Evolutionary conservation across 805 yeast genomes (phyloP), one percentile per base, ranked within the genome.

Genomic region (Candida wancherniae): DNA sequence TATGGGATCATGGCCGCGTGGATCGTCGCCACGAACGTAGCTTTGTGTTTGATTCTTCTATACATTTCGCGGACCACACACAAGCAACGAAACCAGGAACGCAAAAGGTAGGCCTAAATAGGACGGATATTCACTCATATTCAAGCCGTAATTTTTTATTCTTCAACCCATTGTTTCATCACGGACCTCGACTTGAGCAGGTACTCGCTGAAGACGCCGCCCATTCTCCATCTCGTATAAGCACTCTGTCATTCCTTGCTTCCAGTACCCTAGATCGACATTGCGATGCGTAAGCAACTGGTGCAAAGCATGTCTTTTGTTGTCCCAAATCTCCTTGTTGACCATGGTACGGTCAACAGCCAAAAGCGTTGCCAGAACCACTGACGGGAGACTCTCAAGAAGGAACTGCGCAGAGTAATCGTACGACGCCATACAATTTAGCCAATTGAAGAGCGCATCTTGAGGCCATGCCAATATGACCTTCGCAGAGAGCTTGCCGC

Each of bases 1-100:
- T 40, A 55, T 15, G 67, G 57, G 0, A 32, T 59, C 1, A 36
- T 58, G 37, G 48, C 45, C 2, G 46, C 40, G 1, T 60, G 65
- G 65, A 43, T 55, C 6, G 50, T 55, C 5, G 36, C 49, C 4
- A 31, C 42, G 15, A 51, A 31, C 14, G 22, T 32, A 5, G 31
- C 14, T 3, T 21, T 37, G 12, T 32, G 31, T 8, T 18, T 13
- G 8, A 21, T 34, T 16, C 22, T 37, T 24, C 7, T 16, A 8
- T 32, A 21, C 17, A 23, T 33, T 8, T 37, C 41, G 3, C 19
- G 26, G 12, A 23, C 22, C 22, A 20, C 33, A 5, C 31, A 20
- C 16, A 24, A 13, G 19, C 15, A 11, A 19, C 10, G 5, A 4
- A 4, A 8, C 11, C 21, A 19, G n/a, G 10, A 11, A 19, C 5